Base-by-base conservation (phyloP, 768 basidiomycete genomes). In the Imleria badia region DNA sequence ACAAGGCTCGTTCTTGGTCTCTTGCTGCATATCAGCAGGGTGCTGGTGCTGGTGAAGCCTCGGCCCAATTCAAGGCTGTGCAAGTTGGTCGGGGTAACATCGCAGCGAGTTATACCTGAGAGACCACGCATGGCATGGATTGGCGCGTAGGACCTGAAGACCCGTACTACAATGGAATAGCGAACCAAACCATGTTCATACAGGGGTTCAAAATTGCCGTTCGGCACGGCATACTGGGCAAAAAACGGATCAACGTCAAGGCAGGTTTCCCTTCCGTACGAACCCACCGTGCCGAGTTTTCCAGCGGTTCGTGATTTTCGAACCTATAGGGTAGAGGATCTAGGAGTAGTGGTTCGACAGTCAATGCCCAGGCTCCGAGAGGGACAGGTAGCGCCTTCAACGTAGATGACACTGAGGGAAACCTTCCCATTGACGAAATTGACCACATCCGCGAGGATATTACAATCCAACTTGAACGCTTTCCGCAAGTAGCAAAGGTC, bases 1-100 rank as follows among this genome's bases (percentile, higher is more conserved):
- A 49, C 31, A 60, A 50, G 30, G 41, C 48, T 26, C 45, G 34
- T 34, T 60, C 66, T 8, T 73, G 71, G 70, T 69, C 67, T n/a
- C 60, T 68, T 30, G 70, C 68, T 9, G 45, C 58, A 19, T 63
- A 59, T 31, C 51, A 47, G 5, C 46, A 44, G 7, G 30, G 22
- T 15, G 26, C 23, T 13, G 31, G 44, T 10, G 13, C 22, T 3
- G 22, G 48, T 9, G 31, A 48, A 15, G 29, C 57, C 3, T 52
- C 40, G 1, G 56, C 57, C 4, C 51, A 51, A 12, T 55, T 64
- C 47, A 64, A 35, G 30, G 63, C 60, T 9, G 38, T 44, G 5
- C 45, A 45, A 31, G 54, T 64, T 12, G 51, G 55, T 23, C 12
- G 22, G 9, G 57, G 65, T 20, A 48, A 61, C 31, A 47, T 63